Percentiles rank a stretch among this genome's conserved stretches.
phyloP scores from a whole-genome alignment of 2,329 filamentous ascomycete genomes.

The Chaetothyriales sp. region DNA sequence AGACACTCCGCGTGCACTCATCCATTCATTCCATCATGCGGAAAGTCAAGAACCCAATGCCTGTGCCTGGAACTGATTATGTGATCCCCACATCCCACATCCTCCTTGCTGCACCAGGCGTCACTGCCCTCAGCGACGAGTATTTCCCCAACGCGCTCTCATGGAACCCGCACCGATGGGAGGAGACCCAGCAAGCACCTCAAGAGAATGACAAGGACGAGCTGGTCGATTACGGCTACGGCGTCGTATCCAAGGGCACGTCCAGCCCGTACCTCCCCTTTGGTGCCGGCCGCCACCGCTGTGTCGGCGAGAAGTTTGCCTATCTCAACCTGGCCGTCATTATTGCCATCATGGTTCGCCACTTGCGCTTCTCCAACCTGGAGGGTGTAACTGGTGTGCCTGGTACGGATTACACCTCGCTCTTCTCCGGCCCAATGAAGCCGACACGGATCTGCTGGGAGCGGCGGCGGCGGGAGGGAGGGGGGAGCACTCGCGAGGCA shows the following conservation, averaged over 20 bases:
- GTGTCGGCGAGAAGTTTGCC: conserved; percentile 63
- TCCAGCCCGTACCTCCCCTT: conserved; percentile 61
- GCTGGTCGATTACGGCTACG: conserved; percentile 67
- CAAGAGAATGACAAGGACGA: conserved; percentile 46
- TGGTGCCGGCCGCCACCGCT: conserved; percentile 56
- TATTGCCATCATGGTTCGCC: conserved; percentile 64
- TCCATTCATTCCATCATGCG: conserved; percentile 94
- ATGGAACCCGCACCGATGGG: conserved; percentile 51
- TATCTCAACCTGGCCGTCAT: conserved; percentile 62
- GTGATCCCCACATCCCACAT: conserved; percentile 66
- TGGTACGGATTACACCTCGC: conserved; percentile 51
- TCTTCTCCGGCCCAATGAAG: conserved; percentile 52
- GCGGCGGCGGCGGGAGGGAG: too few species aligned
- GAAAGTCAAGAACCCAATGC: conserved; percentile 74
- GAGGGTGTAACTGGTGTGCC: conserved; percentile 55
- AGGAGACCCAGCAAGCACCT: conserved; percentile 42
- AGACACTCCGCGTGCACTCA: conserved; percentile 78
- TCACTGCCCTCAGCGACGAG: conserved; percentile 44
- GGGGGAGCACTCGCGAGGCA: too few species aligned
- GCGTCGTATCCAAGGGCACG: conserved; percentile 77
- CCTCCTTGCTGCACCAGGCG: conserved; percentile 70
- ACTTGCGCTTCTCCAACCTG: conserved; percentile 65
- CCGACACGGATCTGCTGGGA: conserved; percentile 30
- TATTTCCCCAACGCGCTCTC: conserved; percentile 44
- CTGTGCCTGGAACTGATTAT: conserved; percentile 46